Conservation (phyloP, 352 stramenopile genomes). For the Phytophthora fragariae region DNA sequence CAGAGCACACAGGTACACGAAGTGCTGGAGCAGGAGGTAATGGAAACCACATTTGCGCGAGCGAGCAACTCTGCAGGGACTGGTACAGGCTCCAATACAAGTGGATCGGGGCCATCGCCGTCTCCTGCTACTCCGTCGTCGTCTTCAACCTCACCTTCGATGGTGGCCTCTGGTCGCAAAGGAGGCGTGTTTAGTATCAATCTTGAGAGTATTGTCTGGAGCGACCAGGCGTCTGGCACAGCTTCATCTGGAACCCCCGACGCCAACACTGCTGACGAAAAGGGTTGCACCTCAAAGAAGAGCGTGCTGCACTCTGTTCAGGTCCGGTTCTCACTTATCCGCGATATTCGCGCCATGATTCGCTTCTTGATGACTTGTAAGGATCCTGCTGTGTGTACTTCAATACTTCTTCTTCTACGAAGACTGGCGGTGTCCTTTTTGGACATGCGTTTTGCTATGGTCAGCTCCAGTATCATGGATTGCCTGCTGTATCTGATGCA, state of each 20-base stretch:
- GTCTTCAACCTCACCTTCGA: constrained; percentile 32
- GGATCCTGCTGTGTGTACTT: constrained; percentile 55
- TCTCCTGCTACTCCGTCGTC: constrained; percentile 29
- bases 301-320: constrained; percentile 59
- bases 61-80: constrained; percentile 29
- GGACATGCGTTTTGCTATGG: constrained; percentile 74
- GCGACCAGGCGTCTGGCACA: constrained; percentile 51
- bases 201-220: constrained; percentile 86
- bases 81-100: constrained; percentile 20
- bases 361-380: constrained; percentile 70
- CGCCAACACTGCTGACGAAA: constrained; percentile 33
- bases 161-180: constrained; percentile 41
- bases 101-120: constrained; percentile 15
- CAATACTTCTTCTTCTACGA: constrained; percentile 66
- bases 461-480: constrained; percentile 84
- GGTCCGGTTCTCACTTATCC: constrained; percentile 77
- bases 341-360: constrained; percentile 69
- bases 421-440: constrained; percentile 72
- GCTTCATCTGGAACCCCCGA: constrained; percentile 25
- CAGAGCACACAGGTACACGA: constrained; percentile 77
- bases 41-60: constrained; percentile 74
- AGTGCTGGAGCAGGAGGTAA: constrained; percentile 71
- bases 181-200: constrained; percentile 81
- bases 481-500: constrained; percentile 72
- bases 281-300: constrained; percentile 15